Conservation (phyloP, 179 eudicot genomes). For the Camellia oleifera region DNA sequence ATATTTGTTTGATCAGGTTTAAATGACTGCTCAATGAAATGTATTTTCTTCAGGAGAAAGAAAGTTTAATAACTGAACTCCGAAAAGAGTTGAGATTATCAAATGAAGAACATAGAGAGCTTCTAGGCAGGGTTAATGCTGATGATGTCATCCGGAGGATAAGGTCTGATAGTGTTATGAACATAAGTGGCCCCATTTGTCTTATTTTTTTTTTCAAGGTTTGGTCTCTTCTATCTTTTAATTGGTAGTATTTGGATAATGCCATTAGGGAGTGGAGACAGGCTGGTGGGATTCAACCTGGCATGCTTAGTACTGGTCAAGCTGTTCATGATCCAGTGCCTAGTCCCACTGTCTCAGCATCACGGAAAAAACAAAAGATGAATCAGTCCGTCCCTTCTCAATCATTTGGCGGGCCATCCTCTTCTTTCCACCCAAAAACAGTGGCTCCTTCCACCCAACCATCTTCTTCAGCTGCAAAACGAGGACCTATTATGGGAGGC, state of each 20-base stretch:
- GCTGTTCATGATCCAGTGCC: constrained; percentile 44
- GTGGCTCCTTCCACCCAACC: constrained; percentile 47
- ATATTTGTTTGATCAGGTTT: constrained; percentile 25
- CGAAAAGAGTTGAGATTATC: constrained; percentile 75
- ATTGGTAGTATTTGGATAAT: constrained; percentile 21
- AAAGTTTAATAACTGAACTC: constrained; percentile 68
- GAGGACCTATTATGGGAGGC: constrained; percentile 43
- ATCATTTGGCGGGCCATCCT: constrained; percentile 48
- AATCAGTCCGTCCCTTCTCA: constrained; percentile 42
- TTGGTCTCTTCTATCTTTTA: constrained; percentile 12
- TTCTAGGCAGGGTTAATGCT: constrained; percentile 56
- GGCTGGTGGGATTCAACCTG: constrained; percentile 41
- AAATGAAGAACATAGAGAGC: constrained; percentile 77
- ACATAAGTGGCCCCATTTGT: background rate
- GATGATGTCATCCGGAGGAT: constrained; percentile 58
- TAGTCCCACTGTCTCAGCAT: constrained; percentile 55
- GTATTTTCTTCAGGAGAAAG: constrained; percentile 63
- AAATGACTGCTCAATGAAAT: constrained; percentile 30
- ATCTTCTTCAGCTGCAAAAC: constrained; percentile 50
- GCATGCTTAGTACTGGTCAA: constrained; percentile 37
- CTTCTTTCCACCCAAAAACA: constrained; percentile 40
- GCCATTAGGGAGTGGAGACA: constrained; percentile 67
- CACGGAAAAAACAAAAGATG: constrained; percentile 52
- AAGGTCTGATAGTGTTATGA: constrained; percentile 45
- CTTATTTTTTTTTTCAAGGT: constrained; percentile 4